Conservation (phyloP, 78 protist genomes). For the Pelomyxa schiedti region DNA sequence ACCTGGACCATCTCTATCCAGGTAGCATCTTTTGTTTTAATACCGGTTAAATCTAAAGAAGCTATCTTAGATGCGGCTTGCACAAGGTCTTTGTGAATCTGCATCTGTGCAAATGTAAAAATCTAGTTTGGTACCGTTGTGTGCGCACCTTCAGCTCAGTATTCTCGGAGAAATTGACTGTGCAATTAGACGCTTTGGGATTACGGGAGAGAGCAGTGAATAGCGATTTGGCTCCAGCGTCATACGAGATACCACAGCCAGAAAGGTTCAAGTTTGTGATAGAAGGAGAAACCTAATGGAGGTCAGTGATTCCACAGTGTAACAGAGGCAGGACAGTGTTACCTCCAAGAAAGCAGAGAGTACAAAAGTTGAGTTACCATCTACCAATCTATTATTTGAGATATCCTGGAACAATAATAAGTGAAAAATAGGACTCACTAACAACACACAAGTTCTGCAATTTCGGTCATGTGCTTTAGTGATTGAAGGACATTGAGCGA, state of each 20-base stretch:
- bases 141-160: background rate
- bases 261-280: background rate
- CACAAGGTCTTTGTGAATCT: background rate
- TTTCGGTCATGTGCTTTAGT: background rate
- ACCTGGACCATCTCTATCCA: background rate
- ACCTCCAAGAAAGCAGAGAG: too few relatives aligned
- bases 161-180: background rate
- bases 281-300: too few relatives aligned
- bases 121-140: background rate
- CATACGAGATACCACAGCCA: background rate
- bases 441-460: background rate
- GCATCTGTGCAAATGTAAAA: too few relatives aligned
- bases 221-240: background rate
- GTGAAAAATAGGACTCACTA: background rate
- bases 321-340: too few relatives aligned
- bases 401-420: background rate
- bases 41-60: background rate
- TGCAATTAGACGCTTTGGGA: too few relatives aligned
- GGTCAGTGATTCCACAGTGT: too few relatives aligned
- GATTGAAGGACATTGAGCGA: background rate
- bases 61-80: background rate
- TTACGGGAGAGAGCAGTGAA: background rate
- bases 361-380: too few relatives aligned
- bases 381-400: background rate
- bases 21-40: background rate